A percentile compares a stretch with the other conserved stretches of the same genome.
Conservation (phyloP, 148 eudicot genomes). For the Rhododendron ferrugineum region DNA sequence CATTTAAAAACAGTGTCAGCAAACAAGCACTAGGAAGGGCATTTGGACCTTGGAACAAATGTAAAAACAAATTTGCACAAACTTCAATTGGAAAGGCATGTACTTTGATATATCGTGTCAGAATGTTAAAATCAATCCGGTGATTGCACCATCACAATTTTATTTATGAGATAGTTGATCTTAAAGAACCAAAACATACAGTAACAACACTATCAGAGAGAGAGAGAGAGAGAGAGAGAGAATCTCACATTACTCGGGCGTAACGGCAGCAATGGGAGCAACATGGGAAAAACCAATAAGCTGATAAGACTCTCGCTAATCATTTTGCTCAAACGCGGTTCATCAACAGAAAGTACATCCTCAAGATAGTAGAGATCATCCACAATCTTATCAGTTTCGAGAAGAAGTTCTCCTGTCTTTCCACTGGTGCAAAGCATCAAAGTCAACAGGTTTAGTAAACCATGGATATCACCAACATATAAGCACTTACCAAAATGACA, state of each 20-base stretch:
- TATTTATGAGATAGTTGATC: not conserved
- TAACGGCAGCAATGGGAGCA: conserved; percentile 34
- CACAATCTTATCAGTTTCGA: conserved; percentile 32
- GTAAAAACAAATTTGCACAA: not conserved
- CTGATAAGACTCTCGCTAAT: conserved; percentile 39
- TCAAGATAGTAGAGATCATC: conserved; percentile 48
- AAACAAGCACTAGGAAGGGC: not conserved
- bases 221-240: too few relatives aligned
- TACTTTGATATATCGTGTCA: not conserved
- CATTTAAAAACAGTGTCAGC: not conserved
- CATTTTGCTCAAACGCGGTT: conserved; percentile 29
- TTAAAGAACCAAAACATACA: not conserved
- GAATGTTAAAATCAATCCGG: not conserved
- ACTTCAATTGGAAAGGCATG: not conserved
- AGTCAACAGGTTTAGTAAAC: conserved; percentile 8
- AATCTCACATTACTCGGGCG: conserved; percentile 32
- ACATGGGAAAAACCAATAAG: conserved; percentile 45
- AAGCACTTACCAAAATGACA: conserved; percentile 1
- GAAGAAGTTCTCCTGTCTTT: conserved; percentile 23
- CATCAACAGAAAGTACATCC: conserved; percentile 37
- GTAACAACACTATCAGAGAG: not conserved
- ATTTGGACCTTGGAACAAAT: not conserved
- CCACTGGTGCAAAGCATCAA: conserved; percentile 24
- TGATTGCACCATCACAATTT: not conserved
- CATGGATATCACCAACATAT: not conserved